These are phyloP conservation scores for Starmera pachycereana DNA, from an alignment of 805 yeast species.

Conservation along the genomic window DNA sequence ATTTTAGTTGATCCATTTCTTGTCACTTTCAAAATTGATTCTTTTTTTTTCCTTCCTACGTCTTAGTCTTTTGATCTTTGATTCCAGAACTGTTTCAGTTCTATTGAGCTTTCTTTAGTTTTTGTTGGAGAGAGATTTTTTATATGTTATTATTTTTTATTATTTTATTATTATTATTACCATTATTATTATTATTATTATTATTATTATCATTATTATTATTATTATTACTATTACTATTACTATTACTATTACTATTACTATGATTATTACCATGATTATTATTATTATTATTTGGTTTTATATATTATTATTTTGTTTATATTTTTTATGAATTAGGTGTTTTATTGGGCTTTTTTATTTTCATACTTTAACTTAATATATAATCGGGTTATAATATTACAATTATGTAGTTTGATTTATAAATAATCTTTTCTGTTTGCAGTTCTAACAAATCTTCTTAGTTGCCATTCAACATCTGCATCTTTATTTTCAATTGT, in stretches of 20 bases:
- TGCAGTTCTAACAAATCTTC: slow-evolving; percentile 92
- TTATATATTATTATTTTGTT: not conserved
- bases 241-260: not conserved
- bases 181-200: not conserved
- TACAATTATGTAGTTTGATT: not conserved
- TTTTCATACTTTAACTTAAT: not conserved
- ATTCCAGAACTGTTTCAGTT: too few relatives aligned
- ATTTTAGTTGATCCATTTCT: not conserved
- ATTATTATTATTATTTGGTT: not conserved
- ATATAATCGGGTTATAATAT: not conserved
- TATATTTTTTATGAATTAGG: not conserved
- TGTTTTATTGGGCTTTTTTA: not conserved
- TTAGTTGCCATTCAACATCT: slow-evolving; percentile 93
- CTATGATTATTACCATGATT: not conserved
- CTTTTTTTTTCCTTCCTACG: not conserved
- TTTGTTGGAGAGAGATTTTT: too few relatives aligned
- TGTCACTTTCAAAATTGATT: not conserved
- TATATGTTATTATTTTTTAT: too few relatives aligned
- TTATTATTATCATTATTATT: not conserved
- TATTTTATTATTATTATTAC: too few relatives aligned
- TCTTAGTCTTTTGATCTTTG: not conserved
- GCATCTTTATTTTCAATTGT: slow-evolving; percentile 93
- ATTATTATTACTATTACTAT: not conserved
- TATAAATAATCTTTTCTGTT: slow-evolving; percentile 80
- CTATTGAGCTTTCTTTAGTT: too few relatives aligned